Conservation (phyloP, 176 grass and related monocot genomes). For the Cymbopogon citratus region DNA sequence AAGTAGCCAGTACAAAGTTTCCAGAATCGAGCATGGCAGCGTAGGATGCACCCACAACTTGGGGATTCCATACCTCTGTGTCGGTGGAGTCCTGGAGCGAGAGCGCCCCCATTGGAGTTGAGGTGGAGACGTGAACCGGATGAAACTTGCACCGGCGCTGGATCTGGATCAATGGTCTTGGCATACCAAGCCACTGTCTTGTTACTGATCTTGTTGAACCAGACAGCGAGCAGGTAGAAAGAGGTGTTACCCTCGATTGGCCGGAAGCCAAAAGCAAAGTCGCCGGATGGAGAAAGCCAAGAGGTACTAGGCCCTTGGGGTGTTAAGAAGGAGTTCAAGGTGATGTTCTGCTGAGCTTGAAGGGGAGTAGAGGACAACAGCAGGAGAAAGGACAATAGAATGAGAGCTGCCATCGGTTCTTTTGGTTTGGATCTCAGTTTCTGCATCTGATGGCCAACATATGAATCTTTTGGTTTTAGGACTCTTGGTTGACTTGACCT, state of each 20-base stretch:
- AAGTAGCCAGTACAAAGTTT: slow-evolving; percentile 37
- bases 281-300: slow-evolving; percentile 18
- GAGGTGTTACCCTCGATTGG: slow-evolving; percentile 5
- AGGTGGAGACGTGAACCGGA: slow-evolving; percentile 26
- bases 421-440: background rate
- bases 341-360: slow-evolving; percentile 26
- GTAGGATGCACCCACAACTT: slow-evolving; percentile 5
- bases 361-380: background rate
- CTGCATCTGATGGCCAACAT: background rate
- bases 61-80: slow-evolving; percentile 20
- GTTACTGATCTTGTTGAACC: slow-evolving; percentile 43
- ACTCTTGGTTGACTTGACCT: background rate
- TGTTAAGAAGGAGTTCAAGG: slow-evolving; percentile 2
- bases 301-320: slow-evolving; percentile 1
- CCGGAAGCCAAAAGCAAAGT: slow-evolving; percentile 17
- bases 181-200: slow-evolving; percentile 43
- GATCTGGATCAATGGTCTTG: background rate
- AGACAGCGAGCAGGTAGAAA: slow-evolving; percentile 39
- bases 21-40: slow-evolving; percentile 46
- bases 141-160: background rate
- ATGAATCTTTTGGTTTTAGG: background rate
- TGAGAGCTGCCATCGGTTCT: background rate
- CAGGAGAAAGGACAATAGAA: background rate
- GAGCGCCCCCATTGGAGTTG: slow-evolving; percentile 18
- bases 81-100: slow-evolving; percentile 14